phyloP scores from a whole-genome alignment of 306 rosid genomes.

The Fragaria iinumae region DNA sequence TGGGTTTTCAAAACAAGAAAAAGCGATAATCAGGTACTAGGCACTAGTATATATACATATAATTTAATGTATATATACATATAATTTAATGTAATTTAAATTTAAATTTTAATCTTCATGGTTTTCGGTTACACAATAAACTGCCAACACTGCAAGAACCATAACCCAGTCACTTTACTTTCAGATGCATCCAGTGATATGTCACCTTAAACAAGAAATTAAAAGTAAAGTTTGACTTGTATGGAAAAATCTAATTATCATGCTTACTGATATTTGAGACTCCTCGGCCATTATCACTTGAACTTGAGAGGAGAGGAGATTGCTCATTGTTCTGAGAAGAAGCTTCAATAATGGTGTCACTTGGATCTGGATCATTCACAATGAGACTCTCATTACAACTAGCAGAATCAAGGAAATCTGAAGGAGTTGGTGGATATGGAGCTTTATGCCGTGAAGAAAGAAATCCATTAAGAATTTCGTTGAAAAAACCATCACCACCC shows the following conservation, averaged over 20 bases:
- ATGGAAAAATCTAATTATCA: slow-evolving; percentile 27
- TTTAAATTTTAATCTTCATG: not conserved
- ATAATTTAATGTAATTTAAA: not conserved
- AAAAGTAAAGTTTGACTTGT: slow-evolving; percentile 21
- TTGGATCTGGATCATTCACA: slow-evolving; percentile 37
- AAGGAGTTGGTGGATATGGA: slow-evolving; percentile 77
- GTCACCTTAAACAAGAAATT: slow-evolving; percentile 23
- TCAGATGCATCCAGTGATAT: slow-evolving; percentile 30
- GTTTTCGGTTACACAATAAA: too few species aligned
- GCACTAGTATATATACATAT: not conserved
- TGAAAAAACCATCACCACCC: slow-evolving; percentile 99
- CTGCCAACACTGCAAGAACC: not conserved
- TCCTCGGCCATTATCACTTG: slow-evolving; percentile 34
- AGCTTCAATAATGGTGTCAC: slow-evolving; percentile 43
- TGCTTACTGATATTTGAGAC: slow-evolving; percentile 48
- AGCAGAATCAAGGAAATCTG: slow-evolving; percentile 47
- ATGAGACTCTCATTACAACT: slow-evolving; percentile 37
- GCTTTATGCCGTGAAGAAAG: slow-evolving; percentile 81
- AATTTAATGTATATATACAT: not conserved
- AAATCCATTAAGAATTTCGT: slow-evolving; percentile 96
- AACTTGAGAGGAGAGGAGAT: slow-evolving; percentile 56
- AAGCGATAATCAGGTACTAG: not conserved
- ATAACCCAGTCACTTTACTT: slow-evolving; percentile 13
- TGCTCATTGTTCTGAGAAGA: slow-evolving; percentile 45
- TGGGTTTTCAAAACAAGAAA: slow-evolving; percentile 39